Evolutionary conservation across 2,329 filamentous ascomycete genomes (phyloP).

Genomic region (Diaporthe sp.): DNA sequence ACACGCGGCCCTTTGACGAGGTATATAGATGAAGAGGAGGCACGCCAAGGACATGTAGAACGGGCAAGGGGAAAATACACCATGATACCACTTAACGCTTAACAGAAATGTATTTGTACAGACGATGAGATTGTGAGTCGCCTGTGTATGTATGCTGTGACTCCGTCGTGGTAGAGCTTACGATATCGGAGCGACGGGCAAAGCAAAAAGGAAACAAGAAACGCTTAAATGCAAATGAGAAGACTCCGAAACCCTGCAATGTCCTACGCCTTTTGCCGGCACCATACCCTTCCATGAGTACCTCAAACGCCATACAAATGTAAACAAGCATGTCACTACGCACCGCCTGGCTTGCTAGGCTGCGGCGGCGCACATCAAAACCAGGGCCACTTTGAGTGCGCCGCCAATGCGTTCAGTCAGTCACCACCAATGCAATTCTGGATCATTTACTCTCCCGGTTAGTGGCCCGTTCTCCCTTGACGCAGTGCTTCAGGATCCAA

Average conservation of each 20-base stretch:
- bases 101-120: slow-evolving; percentile 29
- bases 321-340: slow-evolving; percentile 26
- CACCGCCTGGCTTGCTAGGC: neutral
- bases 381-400: neutral
- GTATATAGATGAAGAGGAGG: slow-evolving; percentile 76
- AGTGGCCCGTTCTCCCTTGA: slow-evolving; percentile 66
- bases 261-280: slow-evolving; percentile 20
- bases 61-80: slow-evolving; percentile 10
- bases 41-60: neutral
- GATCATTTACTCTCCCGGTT: slow-evolving; percentile 56
- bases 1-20: slow-evolving; percentile 96
- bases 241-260: neutral
- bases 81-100: slow-evolving; percentile 35
- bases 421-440: slow-evolving; percentile 18
- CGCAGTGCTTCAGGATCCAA: slow-evolving; percentile 97
- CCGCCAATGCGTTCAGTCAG: neutral
- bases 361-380: neutral
- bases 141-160: slow-evolving; percentile 22
- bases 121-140: slow-evolving; percentile 7
- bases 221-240: slow-evolving; percentile 32
- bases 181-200: neutral
- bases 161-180: neutral
- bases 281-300: slow-evolving; percentile 7
- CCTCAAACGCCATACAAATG: slow-evolving; percentile 34
- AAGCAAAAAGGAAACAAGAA: neutral